Percentiles rank a stretch among this genome's conserved stretches.
These are phyloP conservation scores for Pichia heedii DNA, from an alignment of 805 yeast genomes.

Conservation along the genomic window DNA sequence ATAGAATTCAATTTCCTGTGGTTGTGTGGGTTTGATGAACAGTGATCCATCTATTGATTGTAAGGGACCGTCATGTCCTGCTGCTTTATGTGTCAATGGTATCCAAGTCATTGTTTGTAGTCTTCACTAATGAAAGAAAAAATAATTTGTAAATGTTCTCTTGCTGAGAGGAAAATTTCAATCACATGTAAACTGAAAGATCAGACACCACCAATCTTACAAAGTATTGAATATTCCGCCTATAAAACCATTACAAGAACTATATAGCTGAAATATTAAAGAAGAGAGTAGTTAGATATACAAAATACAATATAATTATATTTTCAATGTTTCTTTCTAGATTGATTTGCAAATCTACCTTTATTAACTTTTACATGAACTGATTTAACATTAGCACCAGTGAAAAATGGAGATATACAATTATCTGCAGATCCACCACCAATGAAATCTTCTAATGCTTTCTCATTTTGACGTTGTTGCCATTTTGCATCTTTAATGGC, in stretches of 20 bases:
- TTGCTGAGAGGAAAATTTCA: too few relatives aligned
- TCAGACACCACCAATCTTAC: too few relatives aligned
- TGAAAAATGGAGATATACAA: conserved; percentile 77
- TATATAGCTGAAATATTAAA: too few relatives aligned
- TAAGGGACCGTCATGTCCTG: conserved; percentile 83
- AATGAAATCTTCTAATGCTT: conserved; percentile 76
- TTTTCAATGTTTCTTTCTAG: conserved; percentile 29
- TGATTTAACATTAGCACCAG: conserved; percentile 45
- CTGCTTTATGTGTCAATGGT: conserved; percentile 61
- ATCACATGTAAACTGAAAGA: too few relatives aligned
- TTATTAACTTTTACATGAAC: conserved; percentile 75
- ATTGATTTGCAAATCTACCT: conserved; percentile 72
- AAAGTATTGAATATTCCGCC: too few relatives aligned
- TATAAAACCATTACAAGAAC: too few relatives aligned
- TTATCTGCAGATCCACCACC: conserved; percentile 93
- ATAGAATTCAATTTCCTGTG: conserved; percentile 73
- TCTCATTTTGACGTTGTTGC: conserved; percentile 80
- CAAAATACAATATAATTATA: too few relatives aligned
- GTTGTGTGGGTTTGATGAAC: conserved; percentile 59
- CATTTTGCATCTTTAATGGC: conserved; percentile 84
- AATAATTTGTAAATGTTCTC: too few relatives aligned
- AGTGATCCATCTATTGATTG: conserved; percentile 54
- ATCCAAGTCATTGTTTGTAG: conserved; percentile 15
- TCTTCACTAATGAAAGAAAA: not conserved
- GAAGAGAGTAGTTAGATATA: too few relatives aligned